Evolutionary conservation across 345 rosid species (phyloP).

Genomic region (Eutrema heterophyllum): DNA sequence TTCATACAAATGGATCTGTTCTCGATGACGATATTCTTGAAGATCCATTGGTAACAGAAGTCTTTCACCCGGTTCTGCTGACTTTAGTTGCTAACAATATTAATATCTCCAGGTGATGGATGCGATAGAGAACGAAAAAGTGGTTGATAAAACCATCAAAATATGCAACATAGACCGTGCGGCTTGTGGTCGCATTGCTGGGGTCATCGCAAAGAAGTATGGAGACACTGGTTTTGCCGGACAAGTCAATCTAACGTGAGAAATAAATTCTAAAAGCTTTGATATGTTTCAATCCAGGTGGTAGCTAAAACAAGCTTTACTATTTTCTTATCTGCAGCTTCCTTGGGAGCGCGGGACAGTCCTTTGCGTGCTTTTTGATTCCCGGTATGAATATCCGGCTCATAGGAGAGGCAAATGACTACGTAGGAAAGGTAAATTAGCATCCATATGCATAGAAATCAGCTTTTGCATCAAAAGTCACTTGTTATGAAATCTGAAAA

Average conservation of each 20-base stretch:
- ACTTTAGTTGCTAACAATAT: not conserved
- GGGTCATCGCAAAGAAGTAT: slow-evolving; percentile 85
- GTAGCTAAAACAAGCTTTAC: slow-evolving; percentile 18
- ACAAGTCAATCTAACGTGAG: slow-evolving; percentile 92
- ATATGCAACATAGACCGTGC: slow-evolving; percentile 96
- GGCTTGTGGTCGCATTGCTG: slow-evolving; percentile 90
- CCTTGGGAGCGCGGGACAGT: slow-evolving; percentile 96
- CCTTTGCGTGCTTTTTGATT: slow-evolving; percentile 91
- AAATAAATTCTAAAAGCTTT: not conserved
- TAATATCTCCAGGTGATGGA: slow-evolving; percentile 48
- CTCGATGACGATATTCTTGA: slow-evolving; percentile 75
- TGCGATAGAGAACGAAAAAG: slow-evolving; percentile 84
- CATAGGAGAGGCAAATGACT: slow-evolving; percentile 96
- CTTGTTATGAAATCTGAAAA: not conserved
- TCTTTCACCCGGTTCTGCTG: not conserved
- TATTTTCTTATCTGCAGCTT: slow-evolving; percentile 48
- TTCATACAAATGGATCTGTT: slow-evolving; percentile 82
- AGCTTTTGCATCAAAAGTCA: not conserved
- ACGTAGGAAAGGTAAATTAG: slow-evolving; percentile 84
- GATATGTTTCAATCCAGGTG: not conserved
- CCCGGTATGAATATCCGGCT: slow-evolving; percentile 94
- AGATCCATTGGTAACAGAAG: slow-evolving; percentile 67
- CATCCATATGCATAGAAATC: not conserved
- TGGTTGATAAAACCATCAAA: slow-evolving; percentile 57
- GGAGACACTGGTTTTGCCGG: slow-evolving; percentile 99